phyloP scores from a whole-genome alignment of 2,329 filamentous ascomycete species.

The Sordariomycetes sp. region DNA sequence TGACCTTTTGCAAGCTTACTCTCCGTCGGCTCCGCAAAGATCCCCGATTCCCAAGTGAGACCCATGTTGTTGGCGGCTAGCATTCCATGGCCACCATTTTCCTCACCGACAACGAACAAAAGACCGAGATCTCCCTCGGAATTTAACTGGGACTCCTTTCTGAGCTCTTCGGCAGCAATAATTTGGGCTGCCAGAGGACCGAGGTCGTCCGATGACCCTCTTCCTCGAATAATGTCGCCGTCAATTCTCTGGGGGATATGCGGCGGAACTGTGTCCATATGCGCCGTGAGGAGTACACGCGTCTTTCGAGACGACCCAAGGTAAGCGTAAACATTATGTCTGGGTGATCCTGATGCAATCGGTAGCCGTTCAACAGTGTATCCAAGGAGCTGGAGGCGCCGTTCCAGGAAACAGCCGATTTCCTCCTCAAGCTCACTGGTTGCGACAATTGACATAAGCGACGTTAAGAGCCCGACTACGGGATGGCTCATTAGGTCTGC shows the following conservation, averaged over 20 bases:
- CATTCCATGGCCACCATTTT: slow-evolving; percentile 14
- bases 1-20: slow-evolving; percentile 14
- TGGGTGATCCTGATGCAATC: slow-evolving; percentile 7
- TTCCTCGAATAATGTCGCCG: slow-evolving; percentile 38
- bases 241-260: slow-evolving; percentile 54
- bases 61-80: slow-evolving; percentile 10
- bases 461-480: slow-evolving; percentile 53
- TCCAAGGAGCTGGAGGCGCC: slow-evolving; percentile 43
- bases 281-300: slow-evolving; percentile 54
- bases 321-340: slow-evolving; percentile 66
- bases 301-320: slow-evolving; percentile 35
- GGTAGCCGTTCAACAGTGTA: slow-evolving; percentile 23
- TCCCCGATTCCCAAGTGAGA: slow-evolving; percentile 12
- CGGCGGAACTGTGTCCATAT: slow-evolving; percentile 68
- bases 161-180: slow-evolving; percentile 10
- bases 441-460: slow-evolving; percentile 63
- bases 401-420: slow-evolving; percentile 55
- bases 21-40: slow-evolving; percentile 16
- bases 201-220: slow-evolving; percentile 61
- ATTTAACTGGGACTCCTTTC: slow-evolving; percentile 6
- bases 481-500: slow-evolving; percentile 5
- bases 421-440: slow-evolving; percentile 55
- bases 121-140: slow-evolving; percentile 10
- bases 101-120: slow-evolving; percentile 15
- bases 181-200: slow-evolving; percentile 55